phyloP scores from a whole-genome alignment of 1,139 yeast species.

The Candida pseudocylindracea region DNA sequence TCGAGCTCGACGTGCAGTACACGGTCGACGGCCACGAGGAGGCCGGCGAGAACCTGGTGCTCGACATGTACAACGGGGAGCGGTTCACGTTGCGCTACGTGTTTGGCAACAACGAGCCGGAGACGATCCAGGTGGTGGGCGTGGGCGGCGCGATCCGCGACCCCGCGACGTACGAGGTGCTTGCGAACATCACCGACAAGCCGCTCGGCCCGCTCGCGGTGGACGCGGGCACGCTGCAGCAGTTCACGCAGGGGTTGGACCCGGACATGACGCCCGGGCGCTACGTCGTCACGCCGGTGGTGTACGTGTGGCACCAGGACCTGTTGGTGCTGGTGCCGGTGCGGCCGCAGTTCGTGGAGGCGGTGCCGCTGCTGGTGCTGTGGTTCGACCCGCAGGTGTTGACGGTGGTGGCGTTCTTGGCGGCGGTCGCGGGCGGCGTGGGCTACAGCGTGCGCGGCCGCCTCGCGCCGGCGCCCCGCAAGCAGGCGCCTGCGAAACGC shows the following conservation, averaged over 20 bases:
- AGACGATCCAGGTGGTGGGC: slow-evolving; percentile 23
- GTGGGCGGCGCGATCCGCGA: slow-evolving; percentile 52
- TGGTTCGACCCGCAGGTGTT: too few relatives aligned
- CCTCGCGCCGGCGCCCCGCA: too few relatives aligned
- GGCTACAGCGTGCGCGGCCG: too few relatives aligned
- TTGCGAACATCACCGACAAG: slow-evolving; percentile 42
- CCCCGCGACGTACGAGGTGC: slow-evolving; percentile 24
- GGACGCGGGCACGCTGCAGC: slow-evolving; percentile 5
- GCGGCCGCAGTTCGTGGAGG: background rate
- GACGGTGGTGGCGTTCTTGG: too few relatives aligned
- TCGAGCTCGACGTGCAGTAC: too few relatives aligned
- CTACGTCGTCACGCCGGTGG: background rate
- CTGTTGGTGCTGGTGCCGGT: background rate
- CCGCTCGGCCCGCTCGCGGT: slow-evolving; percentile 40
- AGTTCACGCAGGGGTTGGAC: slow-evolving; percentile 1
- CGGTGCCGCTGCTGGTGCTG: background rate
- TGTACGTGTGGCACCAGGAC: background rate
- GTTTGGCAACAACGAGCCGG: slow-evolving; percentile 20
- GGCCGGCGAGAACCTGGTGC: too few relatives aligned
- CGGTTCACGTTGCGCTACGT: slow-evolving; percentile 10
- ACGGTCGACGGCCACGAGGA: too few relatives aligned
- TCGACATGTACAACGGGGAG: too few relatives aligned
- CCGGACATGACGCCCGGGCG: slow-evolving; percentile 2
- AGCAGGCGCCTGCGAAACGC: too few relatives aligned
- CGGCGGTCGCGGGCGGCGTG: too few relatives aligned